Evolutionary conservation across 2,329 filamentous ascomycete genomes (phyloP).

Genomic region (Pseudogymnoascus sp.): DNA sequence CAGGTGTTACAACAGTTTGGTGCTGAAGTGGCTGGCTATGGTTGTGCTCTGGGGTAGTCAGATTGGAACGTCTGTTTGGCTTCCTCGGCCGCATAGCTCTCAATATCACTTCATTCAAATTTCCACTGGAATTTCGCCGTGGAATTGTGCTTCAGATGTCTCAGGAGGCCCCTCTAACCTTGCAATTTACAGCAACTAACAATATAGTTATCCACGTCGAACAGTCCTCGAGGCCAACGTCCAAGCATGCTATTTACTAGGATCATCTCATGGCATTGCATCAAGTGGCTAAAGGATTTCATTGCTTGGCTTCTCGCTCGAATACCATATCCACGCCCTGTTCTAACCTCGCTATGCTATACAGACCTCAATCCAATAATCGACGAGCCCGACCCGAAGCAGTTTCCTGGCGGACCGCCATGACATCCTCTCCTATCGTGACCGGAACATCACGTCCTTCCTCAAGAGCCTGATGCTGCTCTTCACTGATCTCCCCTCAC

Average conservation of each 20-base stretch:
- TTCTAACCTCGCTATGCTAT: not conserved
- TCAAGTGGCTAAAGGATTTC: not conserved
- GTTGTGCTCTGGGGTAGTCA: slow-evolving; percentile 7
- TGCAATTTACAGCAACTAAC: not conserved
- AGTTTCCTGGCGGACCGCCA: not conserved
- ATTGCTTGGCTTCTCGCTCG: not conserved
- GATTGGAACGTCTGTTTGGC: slow-evolving; percentile 9
- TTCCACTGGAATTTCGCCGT: not conserved
- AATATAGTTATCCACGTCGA: not conserved
- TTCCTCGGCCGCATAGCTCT: slow-evolving; percentile 8
- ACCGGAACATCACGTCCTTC: slow-evolving; percentile 5
- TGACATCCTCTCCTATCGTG: not conserved
- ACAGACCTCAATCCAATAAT: not conserved
- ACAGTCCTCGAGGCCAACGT: not conserved
- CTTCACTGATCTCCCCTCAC: not conserved
- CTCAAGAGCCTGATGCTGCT: not conserved
- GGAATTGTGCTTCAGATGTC: not conserved
- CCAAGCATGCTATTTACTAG: not conserved
- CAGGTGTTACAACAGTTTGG: slow-evolving; percentile 10
- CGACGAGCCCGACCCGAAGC: not conserved
- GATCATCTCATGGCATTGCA: not conserved
- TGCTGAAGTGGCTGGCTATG: not conserved
- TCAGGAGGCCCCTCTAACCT: not conserved
- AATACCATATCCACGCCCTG: not conserved
- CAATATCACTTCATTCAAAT: slow-evolving; percentile 11